Conservation (phyloP, 2,329 filamentous ascomycete species). For the Claviceps arundinis region DNA sequence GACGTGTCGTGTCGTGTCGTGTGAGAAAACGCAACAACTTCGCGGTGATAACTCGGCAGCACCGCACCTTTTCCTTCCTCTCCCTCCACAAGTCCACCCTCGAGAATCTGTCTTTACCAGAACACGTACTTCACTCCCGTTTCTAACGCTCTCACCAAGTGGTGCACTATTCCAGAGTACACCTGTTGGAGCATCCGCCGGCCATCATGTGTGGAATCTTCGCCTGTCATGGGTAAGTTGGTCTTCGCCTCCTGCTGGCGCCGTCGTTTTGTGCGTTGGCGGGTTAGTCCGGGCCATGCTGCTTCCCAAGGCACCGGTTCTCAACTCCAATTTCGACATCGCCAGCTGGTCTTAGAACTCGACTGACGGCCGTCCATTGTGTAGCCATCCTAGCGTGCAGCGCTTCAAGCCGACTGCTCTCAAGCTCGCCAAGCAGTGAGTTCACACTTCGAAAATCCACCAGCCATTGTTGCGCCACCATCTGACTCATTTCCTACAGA, state of each 20-base stretch:
- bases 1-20: too few relatives aligned
- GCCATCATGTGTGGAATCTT: constrained; percentile 91
- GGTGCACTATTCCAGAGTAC: too few relatives aligned
- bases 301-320: background rate
- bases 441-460: constrained; percentile 12
- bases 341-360: background rate
- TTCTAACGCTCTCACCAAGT: too few relatives aligned
- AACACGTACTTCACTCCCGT: too few relatives aligned
- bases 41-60: too few relatives aligned
- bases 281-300: constrained; percentile 13
- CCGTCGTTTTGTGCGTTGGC: constrained; percentile 11
- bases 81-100: too few relatives aligned
- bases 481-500: constrained; percentile 30
- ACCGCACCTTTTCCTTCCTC: too few relatives aligned
- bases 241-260: background rate
- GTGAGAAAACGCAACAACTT: too few relatives aligned
- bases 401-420: constrained; percentile 94
- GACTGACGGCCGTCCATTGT: constrained; percentile 7
- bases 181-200: constrained; percentile 8
- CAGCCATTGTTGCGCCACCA: background rate
- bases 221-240: constrained; percentile 73
- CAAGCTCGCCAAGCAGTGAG: constrained; percentile 87
- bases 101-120: too few relatives aligned
- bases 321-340: constrained; percentile 18
- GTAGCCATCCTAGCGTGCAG: constrained; percentile 78